Percentiles rank a stretch among this genome's conserved stretches.
These are phyloP conservation scores for Saccharomyces hybrid DNA, from an alignment of 1,139 yeast species.

Conservation along the genomic window DNA sequence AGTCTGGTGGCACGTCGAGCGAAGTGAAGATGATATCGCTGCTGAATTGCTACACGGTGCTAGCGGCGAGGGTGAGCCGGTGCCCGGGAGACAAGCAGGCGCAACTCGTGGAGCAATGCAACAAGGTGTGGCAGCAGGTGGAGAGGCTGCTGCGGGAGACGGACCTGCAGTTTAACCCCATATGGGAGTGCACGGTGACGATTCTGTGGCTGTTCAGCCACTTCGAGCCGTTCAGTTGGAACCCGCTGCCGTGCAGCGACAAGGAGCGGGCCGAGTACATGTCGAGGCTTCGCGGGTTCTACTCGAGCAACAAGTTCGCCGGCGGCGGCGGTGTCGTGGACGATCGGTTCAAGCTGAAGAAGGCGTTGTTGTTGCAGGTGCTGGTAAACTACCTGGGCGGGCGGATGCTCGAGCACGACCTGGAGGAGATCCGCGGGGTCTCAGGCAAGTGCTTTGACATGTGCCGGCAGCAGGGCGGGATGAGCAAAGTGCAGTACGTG, in stretches of 20 bases:
- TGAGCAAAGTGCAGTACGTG: constrained; percentile 19
- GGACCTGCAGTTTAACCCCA: constrained; percentile 15
- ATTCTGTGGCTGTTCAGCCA: constrained; percentile 26
- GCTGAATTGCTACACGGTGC: constrained; percentile 18
- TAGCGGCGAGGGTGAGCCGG: constrained; percentile 8
- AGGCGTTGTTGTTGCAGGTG: constrained; percentile 20
- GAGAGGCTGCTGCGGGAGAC: constrained; percentile 9
- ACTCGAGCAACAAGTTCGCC: constrained; percentile 16
- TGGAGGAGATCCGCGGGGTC: constrained; percentile 19
- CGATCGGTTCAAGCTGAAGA: constrained; percentile 16
- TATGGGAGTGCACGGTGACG: constrained; percentile 25
- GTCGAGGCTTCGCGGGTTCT: constrained; percentile 17
- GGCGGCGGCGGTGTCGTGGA: constrained; percentile 1
- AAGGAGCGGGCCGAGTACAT: constrained; percentile 17
- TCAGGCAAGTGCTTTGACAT: constrained; percentile 25
- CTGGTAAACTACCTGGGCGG: constrained; percentile 28
- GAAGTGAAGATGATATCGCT: constrained; percentile 23
- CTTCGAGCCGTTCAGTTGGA: constrained; percentile 26
- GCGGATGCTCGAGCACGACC: constrained; percentile 25
- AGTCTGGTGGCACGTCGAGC: not conserved
- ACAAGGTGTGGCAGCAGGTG: constrained; percentile 19
- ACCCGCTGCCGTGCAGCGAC: constrained; percentile 24
- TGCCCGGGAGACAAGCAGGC: not conserved
- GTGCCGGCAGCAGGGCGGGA: constrained; percentile 15
- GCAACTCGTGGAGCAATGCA: constrained; percentile 1